These are phyloP conservation scores for Coemansia furcata DNA, from an alignment of 192 early-diverging fungal genomes.

Conservation along the genomic window DNA sequence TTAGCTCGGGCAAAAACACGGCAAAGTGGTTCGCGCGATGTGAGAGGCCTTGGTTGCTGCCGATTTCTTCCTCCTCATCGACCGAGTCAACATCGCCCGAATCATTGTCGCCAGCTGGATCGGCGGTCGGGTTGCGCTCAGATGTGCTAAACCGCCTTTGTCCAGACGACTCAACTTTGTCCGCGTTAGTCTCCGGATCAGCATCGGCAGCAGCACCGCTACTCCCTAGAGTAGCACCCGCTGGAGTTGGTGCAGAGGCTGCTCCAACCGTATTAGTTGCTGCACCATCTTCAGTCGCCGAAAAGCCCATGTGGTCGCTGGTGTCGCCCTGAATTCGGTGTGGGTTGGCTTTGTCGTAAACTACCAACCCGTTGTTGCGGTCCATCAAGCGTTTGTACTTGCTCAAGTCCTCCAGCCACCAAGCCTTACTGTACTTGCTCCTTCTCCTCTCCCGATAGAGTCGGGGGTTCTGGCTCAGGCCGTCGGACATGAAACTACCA, in stretches of 20 bases:
- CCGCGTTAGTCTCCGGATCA: background rate
- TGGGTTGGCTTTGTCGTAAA: slow-evolving; percentile 55
- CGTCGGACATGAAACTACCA: background rate
- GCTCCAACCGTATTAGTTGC: background rate
- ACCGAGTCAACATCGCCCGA: slow-evolving; percentile 13
- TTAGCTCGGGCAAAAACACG: slow-evolving; percentile 73
- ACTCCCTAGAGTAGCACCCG: background rate
- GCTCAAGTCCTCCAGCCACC: slow-evolving; percentile 49
- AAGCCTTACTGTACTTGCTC: slow-evolving; percentile 27
- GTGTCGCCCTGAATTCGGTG: slow-evolving; percentile 50
- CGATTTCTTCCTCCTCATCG: slow-evolving; percentile 18
- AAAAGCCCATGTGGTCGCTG: slow-evolving; percentile 6
- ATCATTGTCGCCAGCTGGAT: background rate
- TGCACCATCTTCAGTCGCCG: background rate
- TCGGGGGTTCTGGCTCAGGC: background rate
- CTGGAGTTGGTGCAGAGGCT: background rate
- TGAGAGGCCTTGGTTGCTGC: slow-evolving; percentile 43
- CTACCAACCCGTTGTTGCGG: slow-evolving; percentile 47
- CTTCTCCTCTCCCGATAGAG: background rate
- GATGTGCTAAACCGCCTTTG: background rate
- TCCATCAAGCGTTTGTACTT: slow-evolving; percentile 54
- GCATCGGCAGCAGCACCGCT: background rate
- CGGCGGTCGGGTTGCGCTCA: background rate
- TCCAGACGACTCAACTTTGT: background rate
- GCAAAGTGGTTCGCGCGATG: slow-evolving; percentile 65